Conservation (phyloP, 495 filamentous ascomycete species). For the Neurospora sp. region DNA sequence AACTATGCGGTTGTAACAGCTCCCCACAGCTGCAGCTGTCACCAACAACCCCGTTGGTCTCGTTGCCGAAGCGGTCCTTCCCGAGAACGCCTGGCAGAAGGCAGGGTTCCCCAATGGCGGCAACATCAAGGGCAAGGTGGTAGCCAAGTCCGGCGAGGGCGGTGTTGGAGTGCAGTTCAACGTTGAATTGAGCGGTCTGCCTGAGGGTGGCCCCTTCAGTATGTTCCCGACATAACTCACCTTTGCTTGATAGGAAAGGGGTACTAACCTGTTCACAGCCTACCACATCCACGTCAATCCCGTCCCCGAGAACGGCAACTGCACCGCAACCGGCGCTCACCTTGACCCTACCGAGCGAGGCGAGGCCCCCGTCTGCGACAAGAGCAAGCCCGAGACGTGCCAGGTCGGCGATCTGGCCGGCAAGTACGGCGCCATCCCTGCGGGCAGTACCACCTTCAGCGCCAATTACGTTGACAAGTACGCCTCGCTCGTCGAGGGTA, state of each 20-base stretch:
- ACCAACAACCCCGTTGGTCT: conserved; percentile 53
- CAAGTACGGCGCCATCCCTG: conserved; percentile 60
- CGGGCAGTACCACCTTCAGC: conserved; percentile 28
- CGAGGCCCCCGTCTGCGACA: conserved; percentile 55
- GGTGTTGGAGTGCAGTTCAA: conserved; percentile 55
- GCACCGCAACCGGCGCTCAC: conserved; percentile 59
- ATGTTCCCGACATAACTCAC: conserved; percentile 23
- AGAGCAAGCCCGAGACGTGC: conserved; percentile 53
- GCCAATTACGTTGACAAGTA: conserved; percentile 56
- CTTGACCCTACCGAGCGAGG: conserved; percentile 45
- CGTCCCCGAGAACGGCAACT: conserved; percentile 68
- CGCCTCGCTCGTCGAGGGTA: conserved; percentile 46
- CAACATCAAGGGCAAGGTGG: conserved; percentile 51
- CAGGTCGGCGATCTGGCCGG: conserved; percentile 77
- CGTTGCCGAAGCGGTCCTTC: conserved; percentile 50
- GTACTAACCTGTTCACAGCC: conserved; percentile 29
- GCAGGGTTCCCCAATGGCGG: conserved; percentile 39
- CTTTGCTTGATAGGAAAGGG: background rate
- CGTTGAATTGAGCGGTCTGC: conserved; percentile 56
- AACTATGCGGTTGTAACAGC: conserved; percentile 20
- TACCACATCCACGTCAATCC: conserved; percentile 77
- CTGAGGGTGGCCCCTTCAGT: conserved; percentile 62
- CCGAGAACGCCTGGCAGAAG: conserved; percentile 37
- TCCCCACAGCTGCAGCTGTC: conserved; percentile 46
- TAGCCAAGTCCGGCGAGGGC: conserved; percentile 39